A percentile compares a stretch with the other conserved stretches of the same genome.
phyloP scores from a whole-genome alignment of 108 stramenopile genomes.

The Conticribra guillardii region DNA sequence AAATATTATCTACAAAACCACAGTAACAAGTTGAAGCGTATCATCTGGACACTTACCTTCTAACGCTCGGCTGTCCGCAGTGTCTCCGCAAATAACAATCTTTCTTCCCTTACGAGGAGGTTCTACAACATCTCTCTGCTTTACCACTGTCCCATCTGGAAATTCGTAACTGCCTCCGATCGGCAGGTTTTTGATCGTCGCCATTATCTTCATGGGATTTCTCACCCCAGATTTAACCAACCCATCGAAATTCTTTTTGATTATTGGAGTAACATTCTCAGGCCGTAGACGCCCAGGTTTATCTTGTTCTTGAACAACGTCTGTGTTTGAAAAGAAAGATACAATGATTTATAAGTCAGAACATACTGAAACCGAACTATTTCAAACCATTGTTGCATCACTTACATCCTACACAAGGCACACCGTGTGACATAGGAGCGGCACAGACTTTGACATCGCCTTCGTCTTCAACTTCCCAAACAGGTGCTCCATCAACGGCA shows the following conservation, averaged over 20 bases:
- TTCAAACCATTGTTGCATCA: too few relatives aligned
- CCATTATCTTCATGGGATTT: slow-evolving; percentile 88
- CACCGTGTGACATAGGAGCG: slow-evolving; percentile 94
- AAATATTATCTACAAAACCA: too few relatives aligned
- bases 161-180: slow-evolving; percentile 80
- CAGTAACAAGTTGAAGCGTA: too few relatives aligned
- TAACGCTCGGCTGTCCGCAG: slow-evolving; percentile 73
- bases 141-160: slow-evolving; percentile 89
- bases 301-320: slow-evolving; percentile 84
- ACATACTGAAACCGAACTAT: too few relatives aligned
- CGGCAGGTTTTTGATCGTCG: slow-evolving; percentile 80
- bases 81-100: slow-evolving; percentile 94
- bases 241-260: slow-evolving; percentile 72
- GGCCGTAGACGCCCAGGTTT: slow-evolving; percentile 82
- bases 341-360: too few relatives aligned
- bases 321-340: background rate
- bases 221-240: slow-evolving; percentile 71
- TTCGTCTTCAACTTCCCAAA: slow-evolving; percentile 87
- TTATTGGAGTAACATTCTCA: slow-evolving; percentile 80
- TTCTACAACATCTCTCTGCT: slow-evolving; percentile 84
- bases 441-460: slow-evolving; percentile 83
- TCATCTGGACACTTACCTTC: slow-evolving; percentile 48
- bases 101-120: slow-evolving; percentile 85
- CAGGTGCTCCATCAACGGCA: slow-evolving; percentile 73
- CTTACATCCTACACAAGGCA: slow-evolving; percentile 90